Evolutionary conservation across 306 rosid genomes (phyloP), one percentile per base, ranked within the genome.

Genomic region (Dryas octopetala): DNA sequence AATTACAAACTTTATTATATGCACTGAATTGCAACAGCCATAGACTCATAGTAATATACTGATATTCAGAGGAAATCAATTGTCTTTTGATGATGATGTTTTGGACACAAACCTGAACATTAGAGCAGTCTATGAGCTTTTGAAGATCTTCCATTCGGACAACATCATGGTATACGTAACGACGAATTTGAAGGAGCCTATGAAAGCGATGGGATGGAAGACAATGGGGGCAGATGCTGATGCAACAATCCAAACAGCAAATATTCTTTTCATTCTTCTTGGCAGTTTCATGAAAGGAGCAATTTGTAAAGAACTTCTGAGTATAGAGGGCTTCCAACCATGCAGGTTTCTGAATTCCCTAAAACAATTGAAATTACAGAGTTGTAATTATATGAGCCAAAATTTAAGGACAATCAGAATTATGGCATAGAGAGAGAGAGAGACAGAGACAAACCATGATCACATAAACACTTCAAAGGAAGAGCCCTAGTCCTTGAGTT

Each of bases 261-360:
- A 96, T 87, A 81, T 96, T 96, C 88, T 92, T 92, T 79, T 96
- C 99, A 49, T 96, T 96, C 91, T 96, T 96, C 76, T 90, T 96
- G 4, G 90, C 78, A 12, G 81, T 88, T 71, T 96, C 99, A 63
- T 96, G 99, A 60, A 68, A 85, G 3, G 87, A 89, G 28, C 99
- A 96, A 5, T 90, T 87, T 73, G 82, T 91, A 44, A 96, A 96
- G 91, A 96, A 96, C 49, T 89, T 96, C 58, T 96, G 74, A 5
- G 71, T 80, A 46, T 88, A 89, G 19, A 96, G 96, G 58, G 99
- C 98, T 77, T 96, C 98, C 89, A 96, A 89, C 99, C 99, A 96
- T 84, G 97, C 96, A 82, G 99, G 99, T 83, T 89, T 92, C 73
- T 88, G 81, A 75, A 85, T 85, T 81, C 94, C 98, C 98, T 92